phyloP scores from a whole-genome alignment of 1,139 yeast species.

The Hansenula sp. region DNA sequence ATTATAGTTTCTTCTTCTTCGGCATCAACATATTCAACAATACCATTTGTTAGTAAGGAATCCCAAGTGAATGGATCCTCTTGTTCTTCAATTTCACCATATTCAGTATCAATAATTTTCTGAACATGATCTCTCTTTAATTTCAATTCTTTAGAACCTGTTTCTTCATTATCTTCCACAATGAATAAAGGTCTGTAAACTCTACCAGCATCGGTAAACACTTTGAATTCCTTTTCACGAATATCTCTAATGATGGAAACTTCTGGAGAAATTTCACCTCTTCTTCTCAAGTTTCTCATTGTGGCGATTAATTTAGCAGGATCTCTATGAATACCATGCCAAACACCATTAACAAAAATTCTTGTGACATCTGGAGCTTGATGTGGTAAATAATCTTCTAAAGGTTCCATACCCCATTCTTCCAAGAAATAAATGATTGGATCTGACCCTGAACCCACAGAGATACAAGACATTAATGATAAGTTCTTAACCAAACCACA shows the following conservation, averaged over 20 bases:
- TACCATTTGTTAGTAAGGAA: slow-evolving; percentile 76
- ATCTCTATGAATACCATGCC: slow-evolving; percentile 98
- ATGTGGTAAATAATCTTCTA: slow-evolving; percentile 93
- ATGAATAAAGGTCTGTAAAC: slow-evolving; percentile 92
- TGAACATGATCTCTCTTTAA: slow-evolving; percentile 82
- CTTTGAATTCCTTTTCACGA: slow-evolving; percentile 91
- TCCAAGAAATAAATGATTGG: slow-evolving; percentile 90
- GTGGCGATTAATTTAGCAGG: slow-evolving; percentile 90
- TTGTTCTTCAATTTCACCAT: slow-evolving; percentile 48
- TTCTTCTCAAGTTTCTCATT: slow-evolving; percentile 87
- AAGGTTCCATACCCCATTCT: slow-evolving; percentile 99
- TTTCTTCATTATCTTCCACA: slow-evolving; percentile 79
- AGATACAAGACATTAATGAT: slow-evolving; percentile 94
- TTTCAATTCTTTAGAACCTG: slow-evolving; percentile 71
- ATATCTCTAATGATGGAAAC: slow-evolving; percentile 96
- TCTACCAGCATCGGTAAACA: slow-evolving; percentile 98
- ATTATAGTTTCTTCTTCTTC: slow-evolving; percentile 97
- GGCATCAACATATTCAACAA: slow-evolving; percentile 93
- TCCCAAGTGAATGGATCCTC: slow-evolving; percentile 75
- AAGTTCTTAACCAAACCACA: slow-evolving; percentile 98
- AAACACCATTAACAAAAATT: slow-evolving; percentile 96
- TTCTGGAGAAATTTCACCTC: slow-evolving; percentile 94
- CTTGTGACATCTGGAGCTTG: slow-evolving; percentile 90
- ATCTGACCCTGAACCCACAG: slow-evolving; percentile 97
- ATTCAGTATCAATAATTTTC: slow-evolving; percentile 64